Evolutionary conservation across 2,329 filamentous ascomycete genomes (phyloP).

Genomic region (Blastomyces parvus): DNA sequence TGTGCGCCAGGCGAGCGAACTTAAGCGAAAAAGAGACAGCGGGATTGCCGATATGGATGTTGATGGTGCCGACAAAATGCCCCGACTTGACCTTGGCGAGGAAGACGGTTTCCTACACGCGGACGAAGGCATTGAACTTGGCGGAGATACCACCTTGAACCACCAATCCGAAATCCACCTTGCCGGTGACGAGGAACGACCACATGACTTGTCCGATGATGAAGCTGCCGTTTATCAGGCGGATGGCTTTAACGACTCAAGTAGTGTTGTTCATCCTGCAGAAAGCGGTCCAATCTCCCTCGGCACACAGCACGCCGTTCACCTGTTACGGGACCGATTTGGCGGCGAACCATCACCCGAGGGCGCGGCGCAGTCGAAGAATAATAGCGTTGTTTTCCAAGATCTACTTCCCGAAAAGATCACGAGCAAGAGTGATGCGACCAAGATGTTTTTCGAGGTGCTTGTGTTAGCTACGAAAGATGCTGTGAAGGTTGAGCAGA

Average conservation of each 20-base stretch:
- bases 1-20: conserved; percentile 63
- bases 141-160: conserved; percentile 35
- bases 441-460: conserved; percentile 99
- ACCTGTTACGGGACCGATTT: conserved; percentile 83
- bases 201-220: conserved; percentile 38
- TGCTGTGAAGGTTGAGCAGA: conserved; percentile 92
- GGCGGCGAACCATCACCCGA: conserved; percentile 54
- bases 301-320: conserved; percentile 90
- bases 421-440: conserved; percentile 81
- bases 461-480: conserved; percentile 95
- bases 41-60: conserved; percentile 73
- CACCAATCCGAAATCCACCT: conserved; percentile 55
- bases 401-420: conserved; percentile 73
- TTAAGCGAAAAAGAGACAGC: conserved; percentile 90
- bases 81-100: conserved; percentile 49
- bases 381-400: conserved; percentile 75
- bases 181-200: conserved; percentile 44
- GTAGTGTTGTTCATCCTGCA: conserved; percentile 63
- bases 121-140: conserved; percentile 45
- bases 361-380: conserved; percentile 62
- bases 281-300: conserved; percentile 81
- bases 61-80: conserved; percentile 57
- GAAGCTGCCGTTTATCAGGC: conserved; percentile 38
- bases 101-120: conserved; percentile 49
- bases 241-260: conserved; percentile 70